A percentile compares a stretch with the other conserved stretches of the same genome.
These are phyloP conservation scores for Neonectria faginata DNA, from an alignment of 2,329 filamentous ascomycete genomes.

Conservation along the genomic window DNA sequence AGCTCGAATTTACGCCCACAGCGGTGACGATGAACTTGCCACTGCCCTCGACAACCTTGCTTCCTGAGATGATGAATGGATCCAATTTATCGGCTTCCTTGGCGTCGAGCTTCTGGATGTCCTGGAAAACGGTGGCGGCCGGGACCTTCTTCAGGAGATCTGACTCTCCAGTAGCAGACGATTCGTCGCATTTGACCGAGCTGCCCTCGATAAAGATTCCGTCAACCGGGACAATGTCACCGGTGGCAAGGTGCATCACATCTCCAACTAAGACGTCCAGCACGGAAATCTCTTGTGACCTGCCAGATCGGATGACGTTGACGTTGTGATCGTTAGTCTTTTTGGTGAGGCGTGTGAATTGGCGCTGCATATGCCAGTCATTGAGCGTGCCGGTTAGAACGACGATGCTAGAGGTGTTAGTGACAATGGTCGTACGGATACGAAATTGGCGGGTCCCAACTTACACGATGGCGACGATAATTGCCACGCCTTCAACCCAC, in stretches of 20 bases:
- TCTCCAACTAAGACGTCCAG: constrained; percentile 77
- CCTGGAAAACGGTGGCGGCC: constrained; percentile 68
- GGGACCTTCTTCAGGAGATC: constrained; percentile 76
- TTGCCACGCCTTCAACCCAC: constrained; percentile 77
- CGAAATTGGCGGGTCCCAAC: constrained; percentile 51
- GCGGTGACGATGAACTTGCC: constrained; percentile 67
- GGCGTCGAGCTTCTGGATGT: constrained; percentile 58
- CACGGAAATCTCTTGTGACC: constrained; percentile 71
- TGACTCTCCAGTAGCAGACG: constrained; percentile 79
- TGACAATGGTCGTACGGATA: neutral
- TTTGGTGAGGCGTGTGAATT: constrained; percentile 71
- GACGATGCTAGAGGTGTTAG: constrained; percentile 58
- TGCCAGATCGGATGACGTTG: constrained; percentile 75
- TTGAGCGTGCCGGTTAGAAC: constrained; percentile 72
- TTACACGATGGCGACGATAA: constrained; percentile 70
- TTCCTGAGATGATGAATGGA: constrained; percentile 72
- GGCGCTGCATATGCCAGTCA: constrained; percentile 76
- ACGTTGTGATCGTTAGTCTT: constrained; percentile 74
- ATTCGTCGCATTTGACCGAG: constrained; percentile 74
- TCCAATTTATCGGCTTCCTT: constrained; percentile 64
- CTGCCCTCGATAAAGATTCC: constrained; percentile 72
- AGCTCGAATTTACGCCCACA: constrained; percentile 66
- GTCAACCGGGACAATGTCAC: constrained; percentile 77
- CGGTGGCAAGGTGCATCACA: constrained; percentile 75
- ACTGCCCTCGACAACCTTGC: constrained; percentile 65